Evolutionary conservation across 345 rosid genomes (phyloP).

Genomic region (Euphorbia pulcherrima): DNA sequence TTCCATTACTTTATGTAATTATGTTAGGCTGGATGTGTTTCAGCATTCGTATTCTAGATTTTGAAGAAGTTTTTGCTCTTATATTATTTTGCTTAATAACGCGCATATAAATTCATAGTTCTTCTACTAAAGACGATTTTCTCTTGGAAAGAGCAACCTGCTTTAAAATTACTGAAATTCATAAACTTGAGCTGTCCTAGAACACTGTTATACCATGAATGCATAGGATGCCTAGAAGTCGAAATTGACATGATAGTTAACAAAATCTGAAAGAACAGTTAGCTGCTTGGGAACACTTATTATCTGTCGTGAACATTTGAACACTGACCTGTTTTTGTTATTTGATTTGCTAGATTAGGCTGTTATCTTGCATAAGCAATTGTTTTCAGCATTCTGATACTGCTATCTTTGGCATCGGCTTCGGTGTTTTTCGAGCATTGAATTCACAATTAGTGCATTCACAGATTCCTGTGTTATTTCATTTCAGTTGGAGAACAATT

Average conservation of each 20-base stretch:
- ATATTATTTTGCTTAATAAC: background rate
- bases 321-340: background rate
- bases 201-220: background rate
- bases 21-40: background rate
- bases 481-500: background rate
- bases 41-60: background rate
- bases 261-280: background rate
- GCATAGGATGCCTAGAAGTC: background rate
- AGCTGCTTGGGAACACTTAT: background rate
- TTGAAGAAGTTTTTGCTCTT: background rate
- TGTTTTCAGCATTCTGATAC: background rate
- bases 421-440: background rate
- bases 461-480: background rate
- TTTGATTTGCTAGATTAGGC: background rate
- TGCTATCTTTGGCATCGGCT: background rate
- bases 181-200: background rate
- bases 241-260: background rate
- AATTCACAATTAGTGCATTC: background rate
- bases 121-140: background rate
- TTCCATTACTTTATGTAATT: background rate
- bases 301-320: background rate
- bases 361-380: background rate
- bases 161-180: background rate
- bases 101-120: background rate
- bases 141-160: no score